Conservation (phyloP, 2,329 filamentous ascomycete genomes). For the Rhytidhysteron rufulum region DNA sequence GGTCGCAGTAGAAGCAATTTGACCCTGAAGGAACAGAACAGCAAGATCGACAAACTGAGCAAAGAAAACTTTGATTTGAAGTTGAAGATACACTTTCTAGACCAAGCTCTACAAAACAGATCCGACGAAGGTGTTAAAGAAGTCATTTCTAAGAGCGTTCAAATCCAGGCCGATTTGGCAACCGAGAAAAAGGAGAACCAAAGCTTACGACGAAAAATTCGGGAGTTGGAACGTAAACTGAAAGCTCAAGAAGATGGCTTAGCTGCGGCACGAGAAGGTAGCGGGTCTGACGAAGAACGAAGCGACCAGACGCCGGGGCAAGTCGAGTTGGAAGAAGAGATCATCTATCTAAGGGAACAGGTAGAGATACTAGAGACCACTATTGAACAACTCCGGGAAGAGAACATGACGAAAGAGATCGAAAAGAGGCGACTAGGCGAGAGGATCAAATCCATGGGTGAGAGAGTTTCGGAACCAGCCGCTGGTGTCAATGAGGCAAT, state of each 20-base stretch:
- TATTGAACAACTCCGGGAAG: constrained; percentile 76
- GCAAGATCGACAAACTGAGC: constrained; percentile 89
- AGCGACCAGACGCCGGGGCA: constrained; percentile 55
- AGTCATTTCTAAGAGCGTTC: constrained; percentile 96
- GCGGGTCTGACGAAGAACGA: constrained; percentile 49
- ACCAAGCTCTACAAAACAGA: constrained; percentile 85
- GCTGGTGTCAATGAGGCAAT: constrained; percentile 38
- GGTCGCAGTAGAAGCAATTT: constrained; percentile 48
- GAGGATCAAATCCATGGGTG: constrained; percentile 65
- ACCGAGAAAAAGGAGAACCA: constrained; percentile 91
- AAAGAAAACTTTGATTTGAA: constrained; percentile 99
- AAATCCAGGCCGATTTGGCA: constrained; percentile 84
- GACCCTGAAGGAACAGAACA: constrained; percentile 95
- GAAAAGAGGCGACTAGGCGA: constrained; percentile 86
- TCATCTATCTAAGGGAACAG: constrained; percentile 77
- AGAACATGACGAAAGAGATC: constrained; percentile 72
- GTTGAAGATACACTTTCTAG: constrained; percentile 95
- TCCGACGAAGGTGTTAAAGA: constrained; percentile 96
- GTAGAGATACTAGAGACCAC: constrained; percentile 80
- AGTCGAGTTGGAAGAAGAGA: constrained; percentile 75
- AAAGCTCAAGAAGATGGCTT: constrained; percentile 54
- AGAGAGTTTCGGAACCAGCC: constrained; percentile 33
- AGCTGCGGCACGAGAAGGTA: constrained; percentile 41
- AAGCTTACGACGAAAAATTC: constrained; percentile 71
- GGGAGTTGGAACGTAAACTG: constrained; percentile 80